These are phyloP conservation scores for Sindora glabra DNA, from an alignment of 306 rosid species.

Conservation along the genomic window DNA sequence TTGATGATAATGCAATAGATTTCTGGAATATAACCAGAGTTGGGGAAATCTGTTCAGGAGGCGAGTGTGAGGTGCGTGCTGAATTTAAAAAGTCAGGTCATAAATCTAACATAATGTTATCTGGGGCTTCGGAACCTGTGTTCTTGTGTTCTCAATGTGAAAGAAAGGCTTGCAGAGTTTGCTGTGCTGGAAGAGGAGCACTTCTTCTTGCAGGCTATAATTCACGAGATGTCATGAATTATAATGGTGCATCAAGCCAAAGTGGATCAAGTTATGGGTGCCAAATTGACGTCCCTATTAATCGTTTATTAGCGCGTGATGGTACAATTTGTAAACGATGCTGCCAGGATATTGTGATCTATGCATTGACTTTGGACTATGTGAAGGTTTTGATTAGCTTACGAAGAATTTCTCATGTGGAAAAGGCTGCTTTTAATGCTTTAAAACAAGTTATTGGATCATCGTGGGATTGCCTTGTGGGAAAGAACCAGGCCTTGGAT, in stretches of 20 bases:
- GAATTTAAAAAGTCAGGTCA: conserved; percentile 37
- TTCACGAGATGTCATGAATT: conserved; percentile 49
- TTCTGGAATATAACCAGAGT: conserved; percentile 77
- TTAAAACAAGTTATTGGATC: conserved; percentile 64
- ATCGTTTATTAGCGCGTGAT: conserved; percentile 56
- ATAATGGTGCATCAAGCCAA: conserved; percentile 54
- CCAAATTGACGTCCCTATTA: conserved; percentile 56
- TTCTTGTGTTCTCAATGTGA: conserved; percentile 80
- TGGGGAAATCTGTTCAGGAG: conserved; percentile 71
- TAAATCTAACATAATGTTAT: conserved; percentile 23
- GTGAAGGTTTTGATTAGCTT: conserved; percentile 69
- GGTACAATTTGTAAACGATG: conserved; percentile 74
- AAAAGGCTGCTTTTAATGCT: conserved; percentile 61
- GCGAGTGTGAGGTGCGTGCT: conserved; percentile 76
- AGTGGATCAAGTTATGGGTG: conserved; percentile 47
- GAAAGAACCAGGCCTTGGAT: conserved; percentile 27
- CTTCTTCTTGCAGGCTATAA: conserved; percentile 55
- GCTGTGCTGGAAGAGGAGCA: conserved; percentile 97
- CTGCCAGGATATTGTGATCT: conserved; percentile 65
- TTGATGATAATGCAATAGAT: conserved; percentile 59
- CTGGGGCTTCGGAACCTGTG: conserved; percentile 33
- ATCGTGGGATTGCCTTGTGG: conserved; percentile 38
- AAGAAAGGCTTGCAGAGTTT: conserved; percentile 80
- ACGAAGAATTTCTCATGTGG: conserved; percentile 66
- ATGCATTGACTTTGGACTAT: conserved; percentile 82